Base-by-base conservation (phyloP, 2,329 filamentous ascomycete species). In the Aureobasidium pullulans region DNA sequence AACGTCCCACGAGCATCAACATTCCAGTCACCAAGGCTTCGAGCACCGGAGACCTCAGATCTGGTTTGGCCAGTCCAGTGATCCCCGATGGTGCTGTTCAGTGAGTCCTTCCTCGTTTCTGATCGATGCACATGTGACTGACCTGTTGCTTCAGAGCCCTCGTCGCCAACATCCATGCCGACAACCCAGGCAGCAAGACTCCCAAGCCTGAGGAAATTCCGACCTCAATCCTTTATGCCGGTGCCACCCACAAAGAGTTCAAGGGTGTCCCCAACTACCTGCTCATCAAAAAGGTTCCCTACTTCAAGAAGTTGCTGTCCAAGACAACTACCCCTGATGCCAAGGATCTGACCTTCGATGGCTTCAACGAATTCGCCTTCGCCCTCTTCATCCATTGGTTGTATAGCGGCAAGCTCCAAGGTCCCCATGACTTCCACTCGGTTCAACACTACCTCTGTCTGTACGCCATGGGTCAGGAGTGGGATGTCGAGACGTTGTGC, bases 391-490 rank as follows among this genome's bases (percentile, higher is more conserved):
- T 64, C 47, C 65, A 64, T 32, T 72, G 69, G 69, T 62, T 71
- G 23, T 65, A 70, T 58, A 67, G 64, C 32, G 62, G 62, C 44
- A 56, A 63, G 31, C 64, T 72, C 11, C 49, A 62, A 10, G 70
- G 70, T 7, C 70, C 70, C 1, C 60, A 61, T n/a, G 69, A 72
- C 64, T 72, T 69, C 61, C 69, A 71, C 60, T 65, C 64, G 29
- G 60, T 68, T 50, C 66, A 67, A 36, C 70, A 72, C 62, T 71
- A 71, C 61, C 63, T 72, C 44, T 63, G 66, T 32, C 63, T 72
- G 29, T 73, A 72, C 60, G 64, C 69, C 13, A 60, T 72, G 37
- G 70, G 64, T 5, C 48, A 59, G 43, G 64, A 64, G 49, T 71
- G 67, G 56, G 59, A 64, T 43, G 62, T 66, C 48, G 69, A 71